Percentiles rank a stretch among this genome's conserved stretches.
Conservation (phyloP, 768 basidiomycete species). For the Tremella mesenterica region DNA sequence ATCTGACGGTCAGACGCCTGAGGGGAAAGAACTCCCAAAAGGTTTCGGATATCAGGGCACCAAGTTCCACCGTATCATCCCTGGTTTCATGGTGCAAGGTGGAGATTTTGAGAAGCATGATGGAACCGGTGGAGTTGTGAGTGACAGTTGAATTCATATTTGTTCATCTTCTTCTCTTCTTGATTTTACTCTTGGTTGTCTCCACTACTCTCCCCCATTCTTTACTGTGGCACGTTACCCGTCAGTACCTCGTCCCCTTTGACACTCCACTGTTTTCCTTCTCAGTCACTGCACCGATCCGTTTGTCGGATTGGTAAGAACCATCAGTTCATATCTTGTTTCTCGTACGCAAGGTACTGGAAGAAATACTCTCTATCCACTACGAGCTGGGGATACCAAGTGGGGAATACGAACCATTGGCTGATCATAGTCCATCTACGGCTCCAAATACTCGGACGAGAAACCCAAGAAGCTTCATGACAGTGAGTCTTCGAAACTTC, state of each 20-base stretch:
- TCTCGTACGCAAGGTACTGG: too few relatives aligned
- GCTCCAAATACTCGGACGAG: slow-evolving; percentile 40
- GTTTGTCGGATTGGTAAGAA: too few relatives aligned
- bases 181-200: too few relatives aligned
- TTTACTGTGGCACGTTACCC: slow-evolving; percentile 42
- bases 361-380: too few relatives aligned
- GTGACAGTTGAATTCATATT: too few relatives aligned
- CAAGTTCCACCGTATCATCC: slow-evolving; percentile 59
- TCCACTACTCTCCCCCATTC: too few relatives aligned
- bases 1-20: slow-evolving; percentile 46
- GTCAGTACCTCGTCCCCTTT: neutral
- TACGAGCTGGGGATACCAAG: too few relatives aligned
- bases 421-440: neutral
- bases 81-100: slow-evolving; percentile 43
- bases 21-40: slow-evolving; percentile 21
- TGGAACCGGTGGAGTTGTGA: slow-evolving; percentile 45
- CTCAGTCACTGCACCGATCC: neutral
- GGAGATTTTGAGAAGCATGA: slow-evolving; percentile 65
- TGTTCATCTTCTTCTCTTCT: too few relatives aligned
- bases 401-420: too few relatives aligned
- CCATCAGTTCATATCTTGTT: too few relatives aligned
- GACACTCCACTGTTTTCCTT: neutral
- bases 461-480: slow-evolving; percentile 41
- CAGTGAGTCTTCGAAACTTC: slow-evolving; percentile 15
- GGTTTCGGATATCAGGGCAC: slow-evolving; percentile 66